Percentiles rank a stretch among this genome's conserved stretches.
phyloP scores from a whole-genome alignment of 192 early-diverging fungal genomes.

The Gaertneriomyces semiglobifer region DNA sequence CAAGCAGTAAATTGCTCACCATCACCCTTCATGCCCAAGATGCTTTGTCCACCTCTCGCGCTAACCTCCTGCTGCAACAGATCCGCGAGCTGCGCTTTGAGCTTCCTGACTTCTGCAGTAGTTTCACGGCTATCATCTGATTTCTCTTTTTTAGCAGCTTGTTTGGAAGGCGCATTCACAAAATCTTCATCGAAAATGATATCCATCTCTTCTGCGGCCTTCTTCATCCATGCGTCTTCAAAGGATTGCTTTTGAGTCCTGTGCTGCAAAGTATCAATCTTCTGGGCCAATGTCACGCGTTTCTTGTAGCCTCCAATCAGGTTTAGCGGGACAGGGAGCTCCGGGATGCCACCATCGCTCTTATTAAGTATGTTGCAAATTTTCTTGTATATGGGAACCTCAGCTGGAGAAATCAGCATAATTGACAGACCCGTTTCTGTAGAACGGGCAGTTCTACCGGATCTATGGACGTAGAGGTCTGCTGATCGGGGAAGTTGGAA shows the following conservation, averaged over 20 bases:
- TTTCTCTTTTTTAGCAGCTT: not conserved
- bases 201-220: conserved; percentile 75
- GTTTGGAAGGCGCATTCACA: not conserved
- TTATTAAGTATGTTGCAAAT: conserved; percentile 79
- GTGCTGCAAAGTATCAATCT: conserved; percentile 81
- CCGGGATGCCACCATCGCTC: conserved; percentile 58
- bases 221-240: conserved; percentile 62
- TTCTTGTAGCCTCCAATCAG: conserved; percentile 68
- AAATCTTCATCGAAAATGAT: conserved; percentile 73
- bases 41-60: no score
- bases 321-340: conserved; percentile 79
- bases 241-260: conserved; percentile 55
- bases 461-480: conserved; percentile 94
- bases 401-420: conserved; percentile 80
- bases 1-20: no score
- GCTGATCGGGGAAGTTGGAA: conserved; percentile 89
- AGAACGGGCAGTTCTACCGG: conserved; percentile 92
- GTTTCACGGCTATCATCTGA: not conserved
- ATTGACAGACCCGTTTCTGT: conserved; percentile 75
- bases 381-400: conserved; percentile 74
- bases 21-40: no score
- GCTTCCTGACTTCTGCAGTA: not conserved
- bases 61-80: not conserved
- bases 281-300: conserved; percentile 73
- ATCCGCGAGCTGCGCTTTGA: conserved; percentile 12